Evolutionary conservation across 2,329 filamentous ascomycete genomes (phyloP).

Genomic region (Dactylonectria macrodidyma): DNA sequence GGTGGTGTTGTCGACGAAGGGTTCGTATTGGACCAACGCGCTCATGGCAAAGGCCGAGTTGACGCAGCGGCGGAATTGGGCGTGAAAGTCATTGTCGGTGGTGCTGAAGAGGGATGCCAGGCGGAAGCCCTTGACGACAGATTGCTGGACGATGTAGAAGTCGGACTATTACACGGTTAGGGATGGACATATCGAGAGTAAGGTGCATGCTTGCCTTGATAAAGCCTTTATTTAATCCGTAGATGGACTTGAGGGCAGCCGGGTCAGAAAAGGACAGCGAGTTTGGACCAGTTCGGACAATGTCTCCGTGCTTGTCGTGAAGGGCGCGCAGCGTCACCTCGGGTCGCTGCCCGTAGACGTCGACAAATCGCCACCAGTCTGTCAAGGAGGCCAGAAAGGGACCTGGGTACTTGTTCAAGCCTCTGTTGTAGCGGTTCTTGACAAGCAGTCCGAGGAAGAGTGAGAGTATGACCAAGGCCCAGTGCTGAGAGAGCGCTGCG

Average conservation of each 20-base stretch:
- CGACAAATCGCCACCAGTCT: constrained; percentile 82
- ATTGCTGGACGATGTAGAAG: constrained; percentile 86
- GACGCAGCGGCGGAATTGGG: constrained; percentile 81
- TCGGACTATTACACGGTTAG: constrained; percentile 75
- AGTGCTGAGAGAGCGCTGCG: constrained; percentile 36
- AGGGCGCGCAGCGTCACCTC: constrained; percentile 77
- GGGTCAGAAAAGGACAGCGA: constrained; percentile 81
- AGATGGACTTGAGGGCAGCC: constrained; percentile 81
- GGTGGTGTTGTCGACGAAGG: constrained; percentile 83
- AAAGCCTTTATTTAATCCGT: constrained; percentile 86
- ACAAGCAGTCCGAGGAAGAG: constrained; percentile 31
- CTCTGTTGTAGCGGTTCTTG: constrained; percentile 60
- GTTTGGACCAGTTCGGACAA: constrained; percentile 84
- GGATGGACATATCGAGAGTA: constrained; percentile 38
- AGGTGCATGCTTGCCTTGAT: constrained; percentile 70
- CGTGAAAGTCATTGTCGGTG: constrained; percentile 81
- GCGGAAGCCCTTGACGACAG: constrained; percentile 76
- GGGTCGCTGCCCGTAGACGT: constrained; percentile 75
- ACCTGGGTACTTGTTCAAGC: constrained; percentile 80
- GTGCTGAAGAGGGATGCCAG: constrained; percentile 84
- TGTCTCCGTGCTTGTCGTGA: constrained; percentile 79
- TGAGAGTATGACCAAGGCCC: constrained; percentile 34
- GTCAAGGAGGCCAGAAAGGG: constrained; percentile 74
- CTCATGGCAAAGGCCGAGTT: constrained; percentile 86
- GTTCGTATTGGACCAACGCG: constrained; percentile 83